Conservation (phyloP, 352 stramenopile genomes). For the Globisporangium abappressorium region DNA sequence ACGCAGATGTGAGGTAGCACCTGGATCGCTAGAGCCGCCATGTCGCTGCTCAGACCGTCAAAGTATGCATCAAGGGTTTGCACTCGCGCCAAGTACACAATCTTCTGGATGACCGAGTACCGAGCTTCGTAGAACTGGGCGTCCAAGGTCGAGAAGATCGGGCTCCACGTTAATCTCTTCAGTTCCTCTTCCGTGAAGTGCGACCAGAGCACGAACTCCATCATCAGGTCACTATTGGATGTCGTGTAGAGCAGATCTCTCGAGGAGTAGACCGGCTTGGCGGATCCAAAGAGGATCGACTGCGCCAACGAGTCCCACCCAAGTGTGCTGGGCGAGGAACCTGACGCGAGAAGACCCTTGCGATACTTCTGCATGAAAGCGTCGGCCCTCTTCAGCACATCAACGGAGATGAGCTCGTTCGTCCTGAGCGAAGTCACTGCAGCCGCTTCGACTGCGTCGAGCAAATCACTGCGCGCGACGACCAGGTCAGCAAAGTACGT, state of each 20-base stretch:
- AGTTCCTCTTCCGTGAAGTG: not conserved
- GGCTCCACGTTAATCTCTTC: not conserved
- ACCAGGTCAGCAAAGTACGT: not conserved
- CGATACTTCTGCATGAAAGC: too few relatives aligned
- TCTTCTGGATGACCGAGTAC: not conserved
- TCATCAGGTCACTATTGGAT: not conserved
- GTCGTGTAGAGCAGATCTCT: not conserved
- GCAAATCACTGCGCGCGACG: not conserved
- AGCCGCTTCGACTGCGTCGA: not conserved
- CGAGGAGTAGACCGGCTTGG: not conserved
- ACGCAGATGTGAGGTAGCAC: not conserved
- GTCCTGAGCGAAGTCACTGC: not conserved
- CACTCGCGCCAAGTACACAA: not conserved
- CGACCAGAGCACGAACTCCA: not conserved
- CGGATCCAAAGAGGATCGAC: not conserved
- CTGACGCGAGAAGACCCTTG: too few relatives aligned
- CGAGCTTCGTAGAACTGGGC: not conserved
- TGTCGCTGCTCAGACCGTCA: not conserved
- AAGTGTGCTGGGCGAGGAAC: too few relatives aligned
- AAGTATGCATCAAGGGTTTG: conserved; percentile 1
- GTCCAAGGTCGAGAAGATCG: not conserved
- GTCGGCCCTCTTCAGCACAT: not conserved
- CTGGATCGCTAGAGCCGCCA: not conserved
- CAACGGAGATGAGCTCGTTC: not conserved
- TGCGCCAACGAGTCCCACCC: not conserved